A percentile compares a stretch with the other conserved stretches of the same genome.
Conservation (phyloP, 225 moss, liverwort and hornwort species). For the Bryum argenteum region DNA sequence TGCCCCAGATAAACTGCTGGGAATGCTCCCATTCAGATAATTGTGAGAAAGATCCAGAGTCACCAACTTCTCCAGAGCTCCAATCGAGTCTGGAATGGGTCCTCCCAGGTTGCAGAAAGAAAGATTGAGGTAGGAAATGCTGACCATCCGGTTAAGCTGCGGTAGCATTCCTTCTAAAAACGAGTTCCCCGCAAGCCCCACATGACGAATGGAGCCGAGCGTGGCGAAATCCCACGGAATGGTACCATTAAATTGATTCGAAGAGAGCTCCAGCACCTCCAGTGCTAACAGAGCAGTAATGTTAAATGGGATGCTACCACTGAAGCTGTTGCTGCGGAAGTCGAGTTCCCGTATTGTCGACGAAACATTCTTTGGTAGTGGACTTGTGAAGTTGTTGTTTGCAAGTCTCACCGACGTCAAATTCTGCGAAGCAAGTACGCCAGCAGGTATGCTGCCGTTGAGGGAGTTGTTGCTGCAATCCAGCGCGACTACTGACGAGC, state of each 20-base stretch:
- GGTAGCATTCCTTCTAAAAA: constrained; percentile 37
- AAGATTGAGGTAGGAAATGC: constrained; percentile 43
- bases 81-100: constrained; percentile 41
- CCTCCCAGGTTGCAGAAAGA: constrained; percentile 62
- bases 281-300: constrained; percentile 34
- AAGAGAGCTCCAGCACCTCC: constrained; percentile 50
- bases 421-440: constrained; percentile 28
- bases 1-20: constrained; percentile 25
- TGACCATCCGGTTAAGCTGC: constrained; percentile 28
- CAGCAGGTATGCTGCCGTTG: constrained; percentile 37
- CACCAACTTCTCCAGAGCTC: constrained; percentile 31
- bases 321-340: constrained; percentile 44
- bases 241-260: constrained; percentile 43
- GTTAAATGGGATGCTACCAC: constrained; percentile 34
- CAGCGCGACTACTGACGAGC: constrained; percentile 28
- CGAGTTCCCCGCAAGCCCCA: constrained; percentile 43
- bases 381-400: constrained; percentile 48
- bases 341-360: constrained; percentile 38
- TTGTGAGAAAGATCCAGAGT: constrained; percentile 61
- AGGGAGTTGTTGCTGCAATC: constrained; percentile 54
- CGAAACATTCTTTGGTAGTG: constrained; percentile 38
- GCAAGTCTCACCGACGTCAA: constrained; percentile 38
- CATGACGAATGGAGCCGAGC: constrained; percentile 35
- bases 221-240: constrained; percentile 36
- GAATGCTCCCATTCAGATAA: constrained; percentile 52